phyloP scores from a whole-genome alignment of 2,329 filamentous ascomycete genomes.

The Aspergillus sojae region DNA sequence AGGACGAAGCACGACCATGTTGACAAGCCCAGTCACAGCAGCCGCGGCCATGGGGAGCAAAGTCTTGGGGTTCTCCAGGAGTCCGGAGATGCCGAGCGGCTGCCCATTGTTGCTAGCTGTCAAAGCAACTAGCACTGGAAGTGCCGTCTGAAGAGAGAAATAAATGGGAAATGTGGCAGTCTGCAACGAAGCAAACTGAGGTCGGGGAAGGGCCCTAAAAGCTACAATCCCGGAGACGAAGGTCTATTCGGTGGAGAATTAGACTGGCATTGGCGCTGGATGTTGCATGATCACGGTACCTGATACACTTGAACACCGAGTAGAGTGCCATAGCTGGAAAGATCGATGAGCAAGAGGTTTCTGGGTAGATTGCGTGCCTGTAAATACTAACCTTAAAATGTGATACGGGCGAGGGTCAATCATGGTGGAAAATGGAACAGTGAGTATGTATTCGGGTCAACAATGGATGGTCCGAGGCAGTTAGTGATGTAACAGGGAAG shows the following conservation, averaged over 20 bases:
- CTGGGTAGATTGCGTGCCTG: not conserved
- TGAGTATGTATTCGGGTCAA: not conserved
- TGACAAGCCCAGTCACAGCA: slow-evolving; percentile 70
- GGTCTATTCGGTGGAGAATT: slow-evolving; percentile 53
- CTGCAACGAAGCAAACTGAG: slow-evolving; percentile 81
- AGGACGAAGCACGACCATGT: slow-evolving; percentile 73
- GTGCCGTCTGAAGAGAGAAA: slow-evolving; percentile 77
- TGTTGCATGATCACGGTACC: slow-evolving; percentile 46
- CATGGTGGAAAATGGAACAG: slow-evolving; percentile 22
- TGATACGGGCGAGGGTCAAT: slow-evolving; percentile 40
- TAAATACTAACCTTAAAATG: slow-evolving; percentile 30
- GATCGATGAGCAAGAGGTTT: slow-evolving; percentile 6
- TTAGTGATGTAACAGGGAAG: not conserved
- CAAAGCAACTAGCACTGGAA: slow-evolving; percentile 72
- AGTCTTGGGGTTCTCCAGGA: slow-evolving; percentile 61
- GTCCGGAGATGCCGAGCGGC: slow-evolving; percentile 33
- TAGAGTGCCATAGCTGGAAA: slow-evolving; percentile 77
- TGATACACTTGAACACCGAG: slow-evolving; percentile 88
- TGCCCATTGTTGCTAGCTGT: slow-evolving; percentile 71
- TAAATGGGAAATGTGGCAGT: slow-evolving; percentile 77
- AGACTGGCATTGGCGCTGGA: not conserved
- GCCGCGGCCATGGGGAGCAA: slow-evolving; percentile 70
- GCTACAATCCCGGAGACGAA: slow-evolving; percentile 75
- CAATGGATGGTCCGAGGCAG: not conserved
- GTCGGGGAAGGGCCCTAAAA: slow-evolving; percentile 74